Conservation (phyloP, 306 rosid genomes). For the Cucurbita ficifolia region DNA sequence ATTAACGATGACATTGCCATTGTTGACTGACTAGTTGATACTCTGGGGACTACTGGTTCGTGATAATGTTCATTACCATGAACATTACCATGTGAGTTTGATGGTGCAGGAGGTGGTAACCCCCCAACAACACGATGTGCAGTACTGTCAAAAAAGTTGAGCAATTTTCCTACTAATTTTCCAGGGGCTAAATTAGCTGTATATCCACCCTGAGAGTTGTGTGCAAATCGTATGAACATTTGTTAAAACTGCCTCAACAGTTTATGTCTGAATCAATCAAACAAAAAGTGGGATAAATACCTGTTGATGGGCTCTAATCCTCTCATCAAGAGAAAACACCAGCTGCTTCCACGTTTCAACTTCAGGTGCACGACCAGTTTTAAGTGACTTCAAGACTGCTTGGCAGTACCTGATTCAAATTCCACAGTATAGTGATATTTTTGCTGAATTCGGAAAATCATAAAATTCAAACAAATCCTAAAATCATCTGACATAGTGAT, state of each 20-base stretch:
- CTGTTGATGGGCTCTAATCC: slow-evolving; percentile 82
- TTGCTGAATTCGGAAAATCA: slow-evolving; percentile 1
- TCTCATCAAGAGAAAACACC: slow-evolving; percentile 72
- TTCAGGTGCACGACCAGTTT: slow-evolving; percentile 79
- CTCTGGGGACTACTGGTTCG: slow-evolving; percentile 37
- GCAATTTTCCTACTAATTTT: slow-evolving; percentile 70
- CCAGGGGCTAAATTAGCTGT: slow-evolving; percentile 61
- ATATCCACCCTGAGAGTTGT: slow-evolving; percentile 62
- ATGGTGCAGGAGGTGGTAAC: slow-evolving; percentile 73
- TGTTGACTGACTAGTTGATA: slow-evolving; percentile 67
- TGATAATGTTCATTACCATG: slow-evolving; percentile 42
- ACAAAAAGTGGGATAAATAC: slow-evolving; percentile 21
- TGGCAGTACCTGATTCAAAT: slow-evolving; percentile 60
- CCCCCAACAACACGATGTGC: slow-evolving; percentile 94
- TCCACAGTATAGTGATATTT: slow-evolving; percentile 1
- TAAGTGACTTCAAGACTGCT: slow-evolving; percentile 59
- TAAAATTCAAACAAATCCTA: not conserved
- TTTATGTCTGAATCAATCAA: not conserved
- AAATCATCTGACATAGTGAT: not conserved
- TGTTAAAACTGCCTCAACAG: not conserved
- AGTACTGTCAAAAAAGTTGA: slow-evolving; percentile 72
- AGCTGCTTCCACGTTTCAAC: slow-evolving; percentile 77
- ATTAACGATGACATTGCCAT: slow-evolving; percentile 70
- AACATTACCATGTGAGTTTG: slow-evolving; percentile 31
- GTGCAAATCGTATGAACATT: slow-evolving; percentile 4